Evolutionary conservation across 305 asterid genomes (phyloP).

Genomic region (Vinca major): DNA sequence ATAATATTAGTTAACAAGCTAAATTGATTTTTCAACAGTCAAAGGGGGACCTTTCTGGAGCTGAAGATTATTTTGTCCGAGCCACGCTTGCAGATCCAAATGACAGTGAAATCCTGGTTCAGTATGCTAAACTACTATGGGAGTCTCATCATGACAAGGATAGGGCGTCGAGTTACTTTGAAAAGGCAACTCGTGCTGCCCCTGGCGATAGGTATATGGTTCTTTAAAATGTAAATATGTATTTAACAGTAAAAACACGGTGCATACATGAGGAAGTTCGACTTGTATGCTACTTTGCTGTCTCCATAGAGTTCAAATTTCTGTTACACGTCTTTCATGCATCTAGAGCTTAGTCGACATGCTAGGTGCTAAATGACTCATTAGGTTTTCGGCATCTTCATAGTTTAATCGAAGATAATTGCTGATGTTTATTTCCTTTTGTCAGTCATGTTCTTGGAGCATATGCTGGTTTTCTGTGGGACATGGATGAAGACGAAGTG

Average conservation of each 20-base stretch:
- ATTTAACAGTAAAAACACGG: not conserved
- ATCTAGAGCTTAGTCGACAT: not conserved
- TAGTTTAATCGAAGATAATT: not conserved
- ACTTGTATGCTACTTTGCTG: not conserved
- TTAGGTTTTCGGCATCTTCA: not conserved
- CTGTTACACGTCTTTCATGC: not conserved
- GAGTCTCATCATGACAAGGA: conserved; percentile 46
- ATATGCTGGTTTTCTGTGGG: conserved; percentile 76
- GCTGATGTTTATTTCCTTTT: conserved; percentile 13
- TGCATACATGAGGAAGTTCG: not conserved
- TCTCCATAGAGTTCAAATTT: not conserved
- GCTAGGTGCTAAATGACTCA: not conserved
- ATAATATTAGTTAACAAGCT: not conserved
- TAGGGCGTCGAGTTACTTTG: conserved; percentile 50
- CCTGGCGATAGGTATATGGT: conserved; percentile 50
- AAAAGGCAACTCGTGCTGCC: conserved; percentile 48
- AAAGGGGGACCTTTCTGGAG: conserved; percentile 54
- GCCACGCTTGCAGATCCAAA: conserved; percentile 63
- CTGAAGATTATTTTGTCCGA: conserved; percentile 52
- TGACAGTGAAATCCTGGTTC: conserved; percentile 48
- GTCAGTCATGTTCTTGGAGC: conserved; percentile 74
- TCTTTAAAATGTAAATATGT: not conserved
- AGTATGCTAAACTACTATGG: conserved; percentile 68
- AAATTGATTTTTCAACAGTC: conserved; percentile 28
- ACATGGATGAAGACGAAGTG: conserved; percentile 44